Conservation (phyloP, 192 early-diverging fungal genomes). For the Spizellomyces sp. region DNA sequence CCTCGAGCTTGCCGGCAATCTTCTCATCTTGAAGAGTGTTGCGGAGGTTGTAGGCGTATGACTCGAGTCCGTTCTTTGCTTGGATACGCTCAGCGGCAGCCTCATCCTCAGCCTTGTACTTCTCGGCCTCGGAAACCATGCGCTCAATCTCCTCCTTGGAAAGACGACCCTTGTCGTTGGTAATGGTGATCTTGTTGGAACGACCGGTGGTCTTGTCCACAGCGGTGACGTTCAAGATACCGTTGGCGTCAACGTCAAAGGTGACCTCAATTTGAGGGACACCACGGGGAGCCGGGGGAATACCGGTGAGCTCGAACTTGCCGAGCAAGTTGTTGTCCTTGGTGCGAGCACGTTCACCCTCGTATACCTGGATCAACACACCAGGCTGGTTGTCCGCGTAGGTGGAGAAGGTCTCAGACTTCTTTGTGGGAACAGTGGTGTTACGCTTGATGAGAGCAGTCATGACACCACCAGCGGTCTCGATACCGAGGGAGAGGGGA, state of each 20-base stretch:
- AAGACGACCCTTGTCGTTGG: constrained; percentile 98
- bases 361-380: constrained; percentile 96
- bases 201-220: constrained; percentile 93
- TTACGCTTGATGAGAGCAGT: constrained; percentile 97
- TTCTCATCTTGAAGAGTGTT: constrained; percentile 88
- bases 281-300: constrained; percentile 95
- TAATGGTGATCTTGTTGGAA: constrained; percentile 98
- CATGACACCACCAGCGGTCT: constrained; percentile 99
- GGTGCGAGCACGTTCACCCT: constrained; percentile 96
- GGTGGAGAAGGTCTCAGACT: constrained; percentile 98
- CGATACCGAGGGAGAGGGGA: constrained; percentile 96
- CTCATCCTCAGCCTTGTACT: constrained; percentile 98
- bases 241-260: constrained; percentile 97
- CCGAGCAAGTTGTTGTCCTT: constrained; percentile 99
- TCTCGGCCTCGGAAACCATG: constrained; percentile 92
- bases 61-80: constrained; percentile 95
- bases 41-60: constrained; percentile 96
- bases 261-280: constrained; percentile 97
- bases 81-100: constrained; percentile 84
- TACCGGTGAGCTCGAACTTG: constrained; percentile 97
- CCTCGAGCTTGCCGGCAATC: constrained; percentile 76
- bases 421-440: constrained; percentile 97
- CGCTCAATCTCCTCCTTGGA: constrained; percentile 99
- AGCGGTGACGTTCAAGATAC: constrained; percentile 92
- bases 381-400: constrained; percentile 98